Evolutionary conservation across 2,329 filamentous ascomycete genomes (phyloP).

Genomic region (Cryphonectria parasitica): DNA sequence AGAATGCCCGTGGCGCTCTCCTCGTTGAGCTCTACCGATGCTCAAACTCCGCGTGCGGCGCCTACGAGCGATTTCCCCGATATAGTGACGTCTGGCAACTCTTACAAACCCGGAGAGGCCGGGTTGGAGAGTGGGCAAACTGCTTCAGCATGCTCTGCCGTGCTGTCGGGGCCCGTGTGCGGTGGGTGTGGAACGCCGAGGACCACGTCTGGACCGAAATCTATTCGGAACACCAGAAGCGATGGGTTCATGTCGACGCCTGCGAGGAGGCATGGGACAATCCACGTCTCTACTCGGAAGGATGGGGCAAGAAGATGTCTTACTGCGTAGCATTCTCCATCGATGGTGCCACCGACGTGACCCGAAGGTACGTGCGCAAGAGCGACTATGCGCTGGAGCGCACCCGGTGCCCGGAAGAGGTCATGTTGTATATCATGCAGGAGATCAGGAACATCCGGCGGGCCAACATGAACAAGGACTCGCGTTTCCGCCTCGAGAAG

Average conservation of each 20-base stretch:
- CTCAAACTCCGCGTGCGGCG: slow-evolving; percentile 72
- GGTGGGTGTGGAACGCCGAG: slow-evolving; percentile 98
- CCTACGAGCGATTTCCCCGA: slow-evolving; percentile 86
- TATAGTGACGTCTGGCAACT: slow-evolving; percentile 96
- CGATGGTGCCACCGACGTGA: slow-evolving; percentile 74
- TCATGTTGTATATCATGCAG: slow-evolving; percentile 86
- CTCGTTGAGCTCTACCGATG: slow-evolving; percentile 91
- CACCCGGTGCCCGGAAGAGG: slow-evolving; percentile 82
- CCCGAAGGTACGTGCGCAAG: slow-evolving; percentile 72
- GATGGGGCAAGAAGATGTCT: slow-evolving; percentile 94
- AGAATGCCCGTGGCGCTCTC: slow-evolving; percentile 83
- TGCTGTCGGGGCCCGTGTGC: slow-evolving; percentile 84
- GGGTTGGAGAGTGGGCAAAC: slow-evolving; percentile 95
- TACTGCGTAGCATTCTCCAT: slow-evolving; percentile 97
- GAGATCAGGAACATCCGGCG: slow-evolving; percentile 88
- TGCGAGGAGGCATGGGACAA: slow-evolving; percentile 97
- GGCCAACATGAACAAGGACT: slow-evolving; percentile 81
- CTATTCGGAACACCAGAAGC: slow-evolving; percentile 88
- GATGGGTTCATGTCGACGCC: slow-evolving; percentile 96
- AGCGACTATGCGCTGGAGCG: slow-evolving; percentile 73
- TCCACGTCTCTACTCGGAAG: slow-evolving; percentile 87
- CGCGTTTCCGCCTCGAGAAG: slow-evolving; percentile 79
- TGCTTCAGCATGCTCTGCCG: slow-evolving; percentile 98
- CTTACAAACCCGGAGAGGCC: slow-evolving; percentile 81
- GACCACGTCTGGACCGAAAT: slow-evolving; percentile 98